Evolutionary conservation across 208 protist species (phyloP), one percentile per base, ranked within the genome.

Genomic region (Acanthamoeba rhysodes): DNA sequence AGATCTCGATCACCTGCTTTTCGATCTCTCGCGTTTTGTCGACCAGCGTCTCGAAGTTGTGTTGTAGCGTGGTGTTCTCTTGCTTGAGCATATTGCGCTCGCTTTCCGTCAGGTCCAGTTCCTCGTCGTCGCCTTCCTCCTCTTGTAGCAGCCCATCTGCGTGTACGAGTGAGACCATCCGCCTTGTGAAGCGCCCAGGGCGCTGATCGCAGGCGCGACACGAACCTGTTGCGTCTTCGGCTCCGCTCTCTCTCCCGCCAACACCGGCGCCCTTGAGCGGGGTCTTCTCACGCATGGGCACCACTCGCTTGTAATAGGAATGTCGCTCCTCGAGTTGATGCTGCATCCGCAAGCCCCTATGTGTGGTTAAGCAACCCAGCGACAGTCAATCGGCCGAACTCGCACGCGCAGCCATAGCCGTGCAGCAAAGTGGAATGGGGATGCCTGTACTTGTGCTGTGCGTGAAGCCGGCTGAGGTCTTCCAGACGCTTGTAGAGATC

Each of bases 1-100:
- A 64, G 10, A 91, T 91, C 84, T 91, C 84, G 29, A 91, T 29
- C 53, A 91, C 59, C 57, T 91, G 84, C 57, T 91, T 64, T 53
- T 91, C 84, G 9, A 91, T 70, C 32, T 91, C 84, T 41, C 50
- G 50, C 29, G 84, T 70, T 41, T 91, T 91, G 24, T 91, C 84
- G 27, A 91, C 32, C 4, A 50, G 10, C 2, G 57, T 91, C 57
- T 91, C 84, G 41, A 91, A 91, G 57, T 70, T 91, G 22, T 41
- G 84, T 41, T 91, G 84, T 29, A 91, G 24, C 57, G 50, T 70
- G 2, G n/a, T 37, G 84, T 91, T 91, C 32, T 91, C 84, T 50
- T 91, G 84, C 53, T 70, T 29, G 29, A 91, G 59, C 84, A 70
- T 91, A 5, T 32, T 37, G 20, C 84, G 84, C 24, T 91, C 84